phyloP scores from a whole-genome alignment of 176 grass and related monocot genomes.

The Zea mays region DNA sequence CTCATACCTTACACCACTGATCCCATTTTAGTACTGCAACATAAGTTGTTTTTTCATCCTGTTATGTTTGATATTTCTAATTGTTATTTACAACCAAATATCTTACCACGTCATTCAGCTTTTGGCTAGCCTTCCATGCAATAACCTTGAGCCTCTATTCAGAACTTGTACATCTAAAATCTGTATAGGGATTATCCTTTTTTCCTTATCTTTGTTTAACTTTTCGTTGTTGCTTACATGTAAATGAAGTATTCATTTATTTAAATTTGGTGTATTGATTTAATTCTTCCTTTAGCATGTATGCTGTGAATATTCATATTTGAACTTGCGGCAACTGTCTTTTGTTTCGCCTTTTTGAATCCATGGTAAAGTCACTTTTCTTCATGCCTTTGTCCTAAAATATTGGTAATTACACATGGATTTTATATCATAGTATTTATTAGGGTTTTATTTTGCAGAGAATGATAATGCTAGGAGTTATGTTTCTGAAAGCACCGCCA shows the following conservation, averaged over 20 bases:
- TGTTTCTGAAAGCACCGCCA: conserved; percentile 25
- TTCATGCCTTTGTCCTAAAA: not conserved
- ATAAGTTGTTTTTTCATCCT: not conserved
- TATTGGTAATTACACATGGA: conserved; percentile 6
- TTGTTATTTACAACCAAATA: not conserved
- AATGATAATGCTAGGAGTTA: conserved; percentile 42
- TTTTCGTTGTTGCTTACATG: conserved; percentile 5
- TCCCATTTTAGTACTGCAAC: not conserved
- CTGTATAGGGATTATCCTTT: not conserved
- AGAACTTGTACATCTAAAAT: conserved; percentile 5
- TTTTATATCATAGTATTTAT: conserved; percentile 35
- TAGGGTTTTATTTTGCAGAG: conserved; percentile 43
- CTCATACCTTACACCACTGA: not conserved
- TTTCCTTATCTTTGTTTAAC: not conserved
- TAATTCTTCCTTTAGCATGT: not conserved
- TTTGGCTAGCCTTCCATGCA: not conserved
- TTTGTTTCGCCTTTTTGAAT: not conserved
- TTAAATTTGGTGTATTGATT: not conserved
- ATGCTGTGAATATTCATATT: not conserved
- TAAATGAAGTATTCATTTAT: not conserved
- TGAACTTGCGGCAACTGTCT: not conserved
- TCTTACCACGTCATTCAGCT: conserved; percentile 16
- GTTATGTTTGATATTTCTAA: not conserved
- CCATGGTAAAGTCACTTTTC: not conserved
- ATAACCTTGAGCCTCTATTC: too few relatives aligned